Conservation (phyloP, 768 basidiomycete genomes). For the Hygrophorus pudorinus region DNA sequence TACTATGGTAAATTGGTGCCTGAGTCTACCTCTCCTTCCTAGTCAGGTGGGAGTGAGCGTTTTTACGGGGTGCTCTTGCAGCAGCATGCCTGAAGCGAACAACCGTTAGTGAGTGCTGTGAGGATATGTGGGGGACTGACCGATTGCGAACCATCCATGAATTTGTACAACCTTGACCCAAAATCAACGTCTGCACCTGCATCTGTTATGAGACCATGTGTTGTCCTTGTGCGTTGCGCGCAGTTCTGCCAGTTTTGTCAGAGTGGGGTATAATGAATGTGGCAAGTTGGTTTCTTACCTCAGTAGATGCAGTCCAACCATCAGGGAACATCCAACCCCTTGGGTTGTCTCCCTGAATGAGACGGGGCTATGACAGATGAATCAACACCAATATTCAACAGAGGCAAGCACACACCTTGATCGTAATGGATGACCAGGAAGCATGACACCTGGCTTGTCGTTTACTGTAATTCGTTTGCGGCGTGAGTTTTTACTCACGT, state of each 20-base stretch:
- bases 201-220: conserved; percentile 83
- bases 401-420: conserved; percentile 47
- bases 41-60: conserved; percentile 32
- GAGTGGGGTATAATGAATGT: not conserved
- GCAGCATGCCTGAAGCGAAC: conserved; percentile 45
- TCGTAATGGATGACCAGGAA: conserved; percentile 83
- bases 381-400: not conserved
- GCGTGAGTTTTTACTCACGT: not conserved
- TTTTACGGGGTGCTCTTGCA: conserved; percentile 53
- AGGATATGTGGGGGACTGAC: conserved; percentile 24
- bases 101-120: not conserved
- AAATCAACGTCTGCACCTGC: conserved; percentile 67
- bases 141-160: conserved; percentile 67
- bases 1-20: not conserved
- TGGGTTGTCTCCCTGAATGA: conserved; percentile 68
- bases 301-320: conserved; percentile 89
- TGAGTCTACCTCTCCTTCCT: conserved; percentile 27
- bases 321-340: conserved; percentile 76
- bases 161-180: too few relatives aligned
- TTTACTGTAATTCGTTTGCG: conserved; percentile 45
- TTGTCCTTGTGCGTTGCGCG: conserved; percentile 77
- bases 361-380: conserved; percentile 42
- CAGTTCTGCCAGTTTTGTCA: conserved; percentile 43
- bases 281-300: conserved; percentile 34
- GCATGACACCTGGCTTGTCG: conserved; percentile 74